These are phyloP conservation scores for Fragaria vesca DNA, from an alignment of 306 rosid genomes.

Conservation along the genomic window DNA sequence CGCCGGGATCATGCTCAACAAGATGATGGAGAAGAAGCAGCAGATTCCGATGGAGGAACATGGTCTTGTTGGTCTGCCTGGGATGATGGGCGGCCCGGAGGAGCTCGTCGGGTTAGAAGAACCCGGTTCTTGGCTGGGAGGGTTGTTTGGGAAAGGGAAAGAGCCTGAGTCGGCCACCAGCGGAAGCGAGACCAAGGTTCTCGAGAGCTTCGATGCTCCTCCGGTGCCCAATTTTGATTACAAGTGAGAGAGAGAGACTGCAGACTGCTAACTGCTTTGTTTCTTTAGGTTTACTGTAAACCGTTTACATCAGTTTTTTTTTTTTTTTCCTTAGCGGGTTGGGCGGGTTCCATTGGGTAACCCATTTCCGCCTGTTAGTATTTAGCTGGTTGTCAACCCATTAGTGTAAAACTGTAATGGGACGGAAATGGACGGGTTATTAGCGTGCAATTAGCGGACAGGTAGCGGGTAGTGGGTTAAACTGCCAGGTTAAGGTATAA, in stretches of 20 bases:
- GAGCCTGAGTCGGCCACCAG: conserved; percentile 34
- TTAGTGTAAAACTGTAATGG: too few relatives aligned
- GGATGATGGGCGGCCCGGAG: background rate
- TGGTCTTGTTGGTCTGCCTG: conserved; percentile 23
- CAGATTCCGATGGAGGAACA: conserved; percentile 49
- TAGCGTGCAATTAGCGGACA: too few relatives aligned
- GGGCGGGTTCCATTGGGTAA: too few relatives aligned
- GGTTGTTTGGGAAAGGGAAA: conserved; percentile 48
- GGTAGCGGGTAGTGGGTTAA: too few relatives aligned
- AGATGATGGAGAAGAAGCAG: conserved; percentile 58
- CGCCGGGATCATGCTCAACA: conserved; percentile 81
- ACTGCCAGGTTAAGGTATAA: too few relatives aligned
- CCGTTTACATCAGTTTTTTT: too few relatives aligned
- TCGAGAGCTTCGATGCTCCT: conserved; percentile 92
- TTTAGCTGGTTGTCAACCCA: too few relatives aligned
- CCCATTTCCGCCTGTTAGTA: too few relatives aligned
- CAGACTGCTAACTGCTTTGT: too few relatives aligned
- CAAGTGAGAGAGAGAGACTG: background rate
- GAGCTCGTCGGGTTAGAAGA: background rate
- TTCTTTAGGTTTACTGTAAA: too few relatives aligned
- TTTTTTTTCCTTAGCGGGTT: too few relatives aligned
- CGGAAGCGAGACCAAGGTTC: conserved; percentile 78
- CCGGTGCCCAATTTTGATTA: background rate
- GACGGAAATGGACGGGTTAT: too few relatives aligned
- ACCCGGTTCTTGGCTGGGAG: conserved; percentile 38